Conservation (phyloP, 2,329 filamentous ascomycete species). For the Tolypocladium sp. region DNA sequence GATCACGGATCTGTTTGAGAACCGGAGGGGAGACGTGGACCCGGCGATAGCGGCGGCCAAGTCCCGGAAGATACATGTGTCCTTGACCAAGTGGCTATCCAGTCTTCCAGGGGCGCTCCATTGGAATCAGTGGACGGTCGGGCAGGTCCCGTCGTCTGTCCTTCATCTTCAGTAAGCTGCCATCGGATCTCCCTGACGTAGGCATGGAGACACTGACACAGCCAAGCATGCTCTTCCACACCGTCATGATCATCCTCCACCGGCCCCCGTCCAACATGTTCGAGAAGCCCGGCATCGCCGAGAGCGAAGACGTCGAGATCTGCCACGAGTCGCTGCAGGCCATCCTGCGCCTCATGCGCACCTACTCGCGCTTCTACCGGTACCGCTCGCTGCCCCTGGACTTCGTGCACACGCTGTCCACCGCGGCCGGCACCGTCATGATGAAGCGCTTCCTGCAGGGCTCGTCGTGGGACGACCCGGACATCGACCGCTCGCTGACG, state of each 20-base stretch:
- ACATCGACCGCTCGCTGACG: constrained; percentile 40
- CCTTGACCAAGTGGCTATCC: constrained; percentile 36
- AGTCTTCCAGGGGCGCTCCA: constrained; percentile 35
- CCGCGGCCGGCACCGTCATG: constrained; percentile 34
- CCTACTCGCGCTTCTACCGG: constrained; percentile 32
- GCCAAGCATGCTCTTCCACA: constrained; percentile 36
- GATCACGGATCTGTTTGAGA: constrained; percentile 42
- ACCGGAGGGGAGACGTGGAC: constrained; percentile 30
- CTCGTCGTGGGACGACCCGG: constrained; percentile 28
- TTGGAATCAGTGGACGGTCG: constrained; percentile 42
- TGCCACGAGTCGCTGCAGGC: constrained; percentile 39
- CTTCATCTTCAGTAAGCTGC: constrained; percentile 33
- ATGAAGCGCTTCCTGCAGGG: constrained; percentile 34
- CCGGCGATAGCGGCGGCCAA: constrained; percentile 29
- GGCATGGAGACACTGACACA: constrained; percentile 7
- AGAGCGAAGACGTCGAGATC: constrained; percentile 36
- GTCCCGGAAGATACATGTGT: constrained; percentile 34
- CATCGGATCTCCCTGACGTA: background rate
- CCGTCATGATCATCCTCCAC: constrained; percentile 42
- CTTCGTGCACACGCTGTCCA: constrained; percentile 39
- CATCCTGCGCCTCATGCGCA: constrained; percentile 33
- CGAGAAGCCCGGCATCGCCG: constrained; percentile 25
- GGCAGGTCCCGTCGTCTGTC: constrained; percentile 33
- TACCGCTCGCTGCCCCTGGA: constrained; percentile 34
- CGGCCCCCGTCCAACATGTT: constrained; percentile 35